These are phyloP conservation scores for Sanghuangporus sanghuang DNA, from an alignment of 1,284 basidiomycete species.

Conservation along the genomic window DNA sequence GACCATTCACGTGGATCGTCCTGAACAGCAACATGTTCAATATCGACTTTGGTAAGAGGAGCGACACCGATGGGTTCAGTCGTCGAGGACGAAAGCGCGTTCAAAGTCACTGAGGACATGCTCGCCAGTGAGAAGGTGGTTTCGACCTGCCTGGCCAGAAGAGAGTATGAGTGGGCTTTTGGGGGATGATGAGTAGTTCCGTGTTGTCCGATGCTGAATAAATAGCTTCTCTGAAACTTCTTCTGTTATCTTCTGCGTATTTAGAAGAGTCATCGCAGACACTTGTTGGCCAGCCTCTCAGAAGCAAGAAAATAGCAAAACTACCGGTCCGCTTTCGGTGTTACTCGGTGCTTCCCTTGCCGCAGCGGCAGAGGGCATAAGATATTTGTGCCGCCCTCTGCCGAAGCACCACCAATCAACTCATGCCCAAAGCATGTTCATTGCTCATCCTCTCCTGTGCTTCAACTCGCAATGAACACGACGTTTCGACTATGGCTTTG, in stretches of 20 bases:
- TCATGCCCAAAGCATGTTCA: background rate
- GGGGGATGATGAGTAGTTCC: background rate
- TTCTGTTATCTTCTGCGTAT: background rate
- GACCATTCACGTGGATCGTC: slow-evolving; percentile 82
- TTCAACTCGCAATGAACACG: background rate
- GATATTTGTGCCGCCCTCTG: background rate
- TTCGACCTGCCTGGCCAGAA: background rate
- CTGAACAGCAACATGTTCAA: slow-evolving; percentile 62
- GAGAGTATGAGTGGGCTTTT: background rate
- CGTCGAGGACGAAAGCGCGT: background rate
- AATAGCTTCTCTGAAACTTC: background rate
- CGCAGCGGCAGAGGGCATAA: background rate
- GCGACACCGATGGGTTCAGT: background rate
- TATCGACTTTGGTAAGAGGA: slow-evolving; percentile 34
- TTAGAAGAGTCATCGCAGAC: background rate
- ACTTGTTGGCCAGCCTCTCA: background rate
- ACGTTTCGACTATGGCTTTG: background rate
- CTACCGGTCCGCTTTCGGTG: background rate
- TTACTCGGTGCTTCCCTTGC: background rate
- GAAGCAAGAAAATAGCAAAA: background rate
- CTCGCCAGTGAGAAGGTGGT: background rate
- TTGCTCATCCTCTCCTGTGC: background rate
- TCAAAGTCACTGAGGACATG: background rate
- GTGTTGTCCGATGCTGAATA: background rate
- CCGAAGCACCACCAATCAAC: background rate